Evolutionary conservation across 306 rosid species (phyloP).

Genomic region (Glycine latifolia): DNA sequence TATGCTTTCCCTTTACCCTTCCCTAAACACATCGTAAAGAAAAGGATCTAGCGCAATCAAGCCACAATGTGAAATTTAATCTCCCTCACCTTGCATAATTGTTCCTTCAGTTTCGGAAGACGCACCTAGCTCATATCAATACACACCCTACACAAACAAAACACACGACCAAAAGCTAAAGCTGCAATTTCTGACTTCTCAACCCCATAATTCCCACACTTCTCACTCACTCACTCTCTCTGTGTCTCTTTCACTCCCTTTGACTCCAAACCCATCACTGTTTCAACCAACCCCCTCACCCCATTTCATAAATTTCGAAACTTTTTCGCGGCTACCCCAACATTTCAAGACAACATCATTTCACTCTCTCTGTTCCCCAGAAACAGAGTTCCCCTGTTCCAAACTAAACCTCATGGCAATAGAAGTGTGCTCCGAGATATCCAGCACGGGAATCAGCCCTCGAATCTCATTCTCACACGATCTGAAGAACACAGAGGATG

Average conservation of each 20-base stretch:
- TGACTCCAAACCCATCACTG: constrained; percentile 50
- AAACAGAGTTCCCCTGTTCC: constrained; percentile 41
- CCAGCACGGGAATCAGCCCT: constrained; percentile 76
- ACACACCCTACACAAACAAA: not conserved
- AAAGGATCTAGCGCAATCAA: not conserved
- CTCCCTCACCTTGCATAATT: constrained; percentile 41
- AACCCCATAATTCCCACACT: constrained; percentile 34
- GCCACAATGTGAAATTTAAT: constrained; percentile 35
- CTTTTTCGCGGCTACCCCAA: constrained; percentile 49
- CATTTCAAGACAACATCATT: not conserved
- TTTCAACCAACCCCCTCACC: constrained; percentile 41
- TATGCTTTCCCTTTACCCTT: constrained; percentile 40
- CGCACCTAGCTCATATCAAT: constrained; percentile 8
- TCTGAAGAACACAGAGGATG: constrained; percentile 60
- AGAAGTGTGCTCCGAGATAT: constrained; percentile 73
- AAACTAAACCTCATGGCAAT: constrained; percentile 63
- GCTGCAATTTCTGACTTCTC: constrained; percentile 68
- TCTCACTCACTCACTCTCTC: not conserved
- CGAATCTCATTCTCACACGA: constrained; percentile 91
- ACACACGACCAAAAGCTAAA: constrained; percentile 47
- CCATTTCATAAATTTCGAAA: constrained; percentile 45
- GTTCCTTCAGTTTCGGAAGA: constrained; percentile 39
- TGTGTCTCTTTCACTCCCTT: constrained; percentile 44
- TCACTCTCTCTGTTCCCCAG: not conserved
- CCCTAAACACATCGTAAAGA: constrained; percentile 9